A percentile compares a stretch with the other conserved stretches of the same genome.
phyloP scores from a whole-genome alignment of 1,284 basidiomycete species.

The Inonotus hispidus region DNA sequence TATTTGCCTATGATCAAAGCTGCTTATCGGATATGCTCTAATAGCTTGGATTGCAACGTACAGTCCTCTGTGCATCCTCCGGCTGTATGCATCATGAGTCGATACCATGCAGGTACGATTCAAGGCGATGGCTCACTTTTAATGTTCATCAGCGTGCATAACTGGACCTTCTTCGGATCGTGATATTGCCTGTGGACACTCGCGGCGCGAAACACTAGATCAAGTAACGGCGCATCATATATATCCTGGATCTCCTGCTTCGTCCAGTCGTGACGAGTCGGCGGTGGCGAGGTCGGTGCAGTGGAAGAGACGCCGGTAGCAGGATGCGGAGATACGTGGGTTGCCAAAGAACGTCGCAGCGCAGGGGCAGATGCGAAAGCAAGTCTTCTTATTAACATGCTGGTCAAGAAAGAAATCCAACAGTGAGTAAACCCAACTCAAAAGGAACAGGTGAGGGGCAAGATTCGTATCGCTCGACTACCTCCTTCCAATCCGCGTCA shows the following conservation, averaged over 20 bases:
- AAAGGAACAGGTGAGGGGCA: no score
- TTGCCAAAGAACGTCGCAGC: conserved; percentile 50
- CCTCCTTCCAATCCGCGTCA: neutral
- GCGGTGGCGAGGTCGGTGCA: conserved; percentile 21
- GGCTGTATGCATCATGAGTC: conserved; percentile 40
- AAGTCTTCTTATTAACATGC: conserved; percentile 10
- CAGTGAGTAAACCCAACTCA: no score
- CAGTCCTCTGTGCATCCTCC: conserved; percentile 97
- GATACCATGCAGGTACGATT: neutral
- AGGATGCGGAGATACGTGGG: conserved; percentile 40
- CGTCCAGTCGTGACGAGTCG: conserved; percentile 53
- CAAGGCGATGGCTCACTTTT: conserved; percentile 68
- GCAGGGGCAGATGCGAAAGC: neutral
- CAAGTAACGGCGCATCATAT: conserved; percentile 78
- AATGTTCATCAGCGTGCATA: conserved; percentile 99
- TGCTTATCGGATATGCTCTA: neutral
- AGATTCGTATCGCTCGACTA: neutral
- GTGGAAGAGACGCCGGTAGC: conserved; percentile 22
- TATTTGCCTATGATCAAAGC: conserved; percentile 68
- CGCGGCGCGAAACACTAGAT: conserved; percentile 82
- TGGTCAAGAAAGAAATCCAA: neutral
- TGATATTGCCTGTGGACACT: conserved; percentile 83
- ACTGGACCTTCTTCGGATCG: conserved; percentile 86
- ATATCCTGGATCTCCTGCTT: conserved; percentile 70
- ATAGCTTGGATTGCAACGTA: conserved; percentile 33